Conservation (phyloP, 2,329 filamentous ascomycete species). For the Fusarium brachygibbosum region DNA sequence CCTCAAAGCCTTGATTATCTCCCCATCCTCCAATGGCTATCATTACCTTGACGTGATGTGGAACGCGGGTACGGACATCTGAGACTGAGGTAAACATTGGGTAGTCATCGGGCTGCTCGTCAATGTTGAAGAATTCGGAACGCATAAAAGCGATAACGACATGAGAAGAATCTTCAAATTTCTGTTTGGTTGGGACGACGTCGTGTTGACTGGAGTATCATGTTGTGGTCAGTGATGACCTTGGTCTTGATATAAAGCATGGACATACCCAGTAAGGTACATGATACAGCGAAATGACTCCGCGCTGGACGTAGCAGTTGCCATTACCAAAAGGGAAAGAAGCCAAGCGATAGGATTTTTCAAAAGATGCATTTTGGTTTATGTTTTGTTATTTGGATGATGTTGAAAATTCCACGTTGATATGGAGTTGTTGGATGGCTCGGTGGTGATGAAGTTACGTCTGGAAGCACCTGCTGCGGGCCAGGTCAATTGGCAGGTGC, state of each 20-base stretch:
- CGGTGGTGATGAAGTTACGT: not conserved
- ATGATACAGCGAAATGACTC: constrained; percentile 56
- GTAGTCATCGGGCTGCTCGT: constrained; percentile 55
- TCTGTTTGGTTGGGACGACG: constrained; percentile 55
- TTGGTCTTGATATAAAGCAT: not conserved
- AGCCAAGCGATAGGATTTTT: not conserved
- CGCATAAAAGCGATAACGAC: constrained; percentile 71
- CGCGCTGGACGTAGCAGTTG: not conserved
- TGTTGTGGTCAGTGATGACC: constrained; percentile 4
- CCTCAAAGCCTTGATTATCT: constrained; percentile 73
- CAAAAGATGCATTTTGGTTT: constrained; percentile 5
- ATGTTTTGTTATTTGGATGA: no score
- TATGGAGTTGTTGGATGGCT: not conserved
- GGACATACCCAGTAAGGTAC: constrained; percentile 64
- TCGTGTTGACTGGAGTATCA: constrained; percentile 62
- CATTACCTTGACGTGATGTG: constrained; percentile 70
- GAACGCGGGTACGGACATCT: constrained; percentile 63
- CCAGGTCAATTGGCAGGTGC: constrained; percentile 7
- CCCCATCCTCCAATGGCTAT: constrained; percentile 84
- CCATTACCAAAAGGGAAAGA: constrained; percentile 1
- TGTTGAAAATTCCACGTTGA: not conserved
- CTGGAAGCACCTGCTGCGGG: not conserved
- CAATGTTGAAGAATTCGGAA: constrained; percentile 65
- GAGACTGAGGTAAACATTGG: constrained; percentile 67
- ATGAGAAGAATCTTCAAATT: constrained; percentile 65